Evolutionary conservation across 257 asterid species (phyloP), one percentile per base, ranked within the genome.

Genomic region (Agastache rugosa): DNA sequence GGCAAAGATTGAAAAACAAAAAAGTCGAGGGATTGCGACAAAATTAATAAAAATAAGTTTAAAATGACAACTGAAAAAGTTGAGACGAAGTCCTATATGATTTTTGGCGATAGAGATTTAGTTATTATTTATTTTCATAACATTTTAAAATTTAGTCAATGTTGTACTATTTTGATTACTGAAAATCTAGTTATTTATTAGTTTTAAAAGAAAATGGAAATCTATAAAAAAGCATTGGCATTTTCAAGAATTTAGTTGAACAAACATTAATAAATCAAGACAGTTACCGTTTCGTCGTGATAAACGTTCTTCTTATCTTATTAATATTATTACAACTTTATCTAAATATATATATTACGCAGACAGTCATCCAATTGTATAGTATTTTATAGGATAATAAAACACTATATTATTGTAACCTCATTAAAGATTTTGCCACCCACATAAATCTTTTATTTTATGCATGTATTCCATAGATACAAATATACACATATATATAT

Each of bases 351-450:
- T 3, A n/a, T n/a, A n/a, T n/a, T n/a, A 29, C 47, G 14, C 59
- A 27, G 45, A 27, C 73, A 50, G 4, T 51, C 35, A 34, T 51
- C 48, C 29, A 23, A 60, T 23, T 15, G 8, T 44, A 45, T 19
- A 34, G 59, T 44, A 34, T 27, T 55, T 66, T 48, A 31, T 31
- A 3, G 7, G 37, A 31, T 31, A 31, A 31, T 31, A 31, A 31
- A 31, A 5, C 7, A 31, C 37, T 31, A 31, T 31, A 31, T 31
- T 31, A 59, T 68, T 23, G 60, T 56, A 75, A 66, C 69, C 58
- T 29, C 56, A 35, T 34, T 23, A 19, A 54, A 37, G 72, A 50
- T 48, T 69, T 34, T 61, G 39, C 22, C 41, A 41, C 63, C 66
- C 69, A 31, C 69, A 41, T 42, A 5, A 44, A 42, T 64, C 5